Conservation (phyloP, 208 protist genomes). For the Crithidia expoeki region DNA sequence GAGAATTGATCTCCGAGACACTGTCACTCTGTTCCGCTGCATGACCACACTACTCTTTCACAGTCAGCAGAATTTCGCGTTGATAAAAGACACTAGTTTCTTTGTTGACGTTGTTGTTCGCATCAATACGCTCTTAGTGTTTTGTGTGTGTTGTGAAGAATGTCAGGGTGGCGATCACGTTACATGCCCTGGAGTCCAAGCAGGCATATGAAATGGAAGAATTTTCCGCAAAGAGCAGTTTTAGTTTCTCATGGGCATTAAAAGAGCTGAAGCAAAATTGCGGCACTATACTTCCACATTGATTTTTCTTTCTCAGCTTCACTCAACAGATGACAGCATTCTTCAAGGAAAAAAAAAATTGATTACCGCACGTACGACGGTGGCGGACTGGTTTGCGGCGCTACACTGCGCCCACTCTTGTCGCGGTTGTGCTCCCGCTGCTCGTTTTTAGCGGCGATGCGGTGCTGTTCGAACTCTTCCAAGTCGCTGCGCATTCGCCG, state of each 20-base stretch:
- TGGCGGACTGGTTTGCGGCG: constrained; percentile 70
- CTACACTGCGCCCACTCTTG: constrained; percentile 48
- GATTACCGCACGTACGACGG: constrained; percentile 77
- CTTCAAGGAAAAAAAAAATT: not conserved
- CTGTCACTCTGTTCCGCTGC: too few relatives aligned
- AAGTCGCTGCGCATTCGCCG: constrained; percentile 78
- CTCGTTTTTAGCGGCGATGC: constrained; percentile 35
- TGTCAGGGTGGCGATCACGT: not conserved
- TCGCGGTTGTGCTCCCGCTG: constrained; percentile 21
- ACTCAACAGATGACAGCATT: not conserved
- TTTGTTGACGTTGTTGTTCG: not conserved
- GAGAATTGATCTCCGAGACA: too few relatives aligned
- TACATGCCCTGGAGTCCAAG: too few relatives aligned
- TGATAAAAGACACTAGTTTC: too few relatives aligned
- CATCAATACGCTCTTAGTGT: not conserved
- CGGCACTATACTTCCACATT: too few relatives aligned
- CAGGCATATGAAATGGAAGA: too few relatives aligned
- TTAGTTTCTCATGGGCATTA: too few relatives aligned
- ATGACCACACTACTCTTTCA: too few relatives aligned
- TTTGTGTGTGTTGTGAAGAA: not conserved
- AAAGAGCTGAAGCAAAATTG: too few relatives aligned
- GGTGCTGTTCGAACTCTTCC: constrained; percentile 69
- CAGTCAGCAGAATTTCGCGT: too few relatives aligned
- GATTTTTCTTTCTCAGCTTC: not conserved
- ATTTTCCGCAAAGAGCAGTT: too few relatives aligned